Evolutionary conservation across 352 stramenopile species (phyloP), one percentile per base, ranked within the genome.

Genomic region (Phytophthora fragariae): DNA sequence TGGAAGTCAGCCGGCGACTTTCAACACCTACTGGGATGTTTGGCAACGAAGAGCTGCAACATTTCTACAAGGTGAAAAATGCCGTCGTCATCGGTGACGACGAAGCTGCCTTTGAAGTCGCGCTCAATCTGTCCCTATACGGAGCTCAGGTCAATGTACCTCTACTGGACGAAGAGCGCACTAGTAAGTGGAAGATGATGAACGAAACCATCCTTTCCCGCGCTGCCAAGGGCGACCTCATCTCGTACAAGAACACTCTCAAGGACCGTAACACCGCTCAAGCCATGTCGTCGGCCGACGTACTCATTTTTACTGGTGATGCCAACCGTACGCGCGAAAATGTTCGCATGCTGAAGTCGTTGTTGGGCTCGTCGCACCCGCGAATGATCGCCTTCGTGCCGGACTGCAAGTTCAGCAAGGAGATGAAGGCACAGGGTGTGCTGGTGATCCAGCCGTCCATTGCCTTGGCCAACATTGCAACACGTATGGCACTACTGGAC

Each of bases 191-290:
- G 83, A 72, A 89, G 27, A 70, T 81, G 55, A 90, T 91, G 64
- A 90, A 89, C 69, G 78, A 86, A 14, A 79, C 73, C 15, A 91
- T 90, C 41, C 56, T 89, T 14, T 72, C 74, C 10, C 76, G 82
- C 1, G 79, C 70, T 17, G 82, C 76, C 19, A 89, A 91, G 56
- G 80, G 71, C 21, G 82, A 91, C 39, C 77, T 90, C 53, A 92
- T 89, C 64, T 81, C 76, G 72, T 90, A 77, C 72, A 89, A 86
- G 69, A 89, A 90, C 76, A 87, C 88, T n/a, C 71, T 91, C 31
- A 72, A 81, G 19, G 78, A 89, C 46, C 58, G 71, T 10, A 68
- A 74, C 68, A 72, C 75, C 10, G 68, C 76, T 0, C 62, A 84
- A 5, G 58, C 77, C n/a, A 77, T 89, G 72, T 75, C 75, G 5